phyloP scores from a whole-genome alignment of 495 filamentous ascomycete species.

The Daldinia loculata region DNA sequence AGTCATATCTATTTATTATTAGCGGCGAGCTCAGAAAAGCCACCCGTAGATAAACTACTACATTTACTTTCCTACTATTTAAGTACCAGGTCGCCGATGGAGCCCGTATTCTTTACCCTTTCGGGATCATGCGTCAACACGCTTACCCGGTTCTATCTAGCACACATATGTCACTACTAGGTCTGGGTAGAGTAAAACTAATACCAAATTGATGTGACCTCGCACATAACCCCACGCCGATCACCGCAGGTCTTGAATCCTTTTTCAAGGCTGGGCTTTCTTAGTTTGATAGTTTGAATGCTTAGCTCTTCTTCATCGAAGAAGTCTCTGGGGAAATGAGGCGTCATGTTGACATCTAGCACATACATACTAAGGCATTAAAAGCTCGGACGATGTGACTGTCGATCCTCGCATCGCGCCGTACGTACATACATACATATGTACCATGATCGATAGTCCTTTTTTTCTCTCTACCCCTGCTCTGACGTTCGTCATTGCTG shows the following conservation, averaged over 20 bases:
- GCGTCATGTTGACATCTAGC: constrained; percentile 39
- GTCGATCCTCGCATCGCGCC: constrained; percentile 44
- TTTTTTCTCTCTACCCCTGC: constrained; percentile 24
- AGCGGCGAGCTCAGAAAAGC: background rate
- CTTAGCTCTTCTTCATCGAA: constrained; percentile 25
- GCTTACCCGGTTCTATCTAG: constrained; percentile 44
- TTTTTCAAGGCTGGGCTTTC: constrained; percentile 12
- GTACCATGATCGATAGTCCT: constrained; percentile 44
- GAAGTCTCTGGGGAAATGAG: constrained; percentile 41
- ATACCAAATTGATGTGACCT: constrained; percentile 41
- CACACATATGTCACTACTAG: constrained; percentile 37
- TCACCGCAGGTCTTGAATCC: constrained; percentile 41
- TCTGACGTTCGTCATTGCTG: constrained; percentile 41
- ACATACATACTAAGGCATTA: constrained; percentile 33
- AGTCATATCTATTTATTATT: constrained; percentile 1
- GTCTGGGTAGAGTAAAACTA: constrained; percentile 36
- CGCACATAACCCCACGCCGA: constrained; percentile 40
- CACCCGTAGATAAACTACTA: constrained; percentile 24
- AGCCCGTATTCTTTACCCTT: constrained; percentile 33
- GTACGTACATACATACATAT: constrained; percentile 22
- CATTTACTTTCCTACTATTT: constrained; percentile 15
- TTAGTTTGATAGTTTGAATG: constrained; percentile 37
- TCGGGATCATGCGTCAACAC: constrained; percentile 39
- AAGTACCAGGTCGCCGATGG: constrained; percentile 37
- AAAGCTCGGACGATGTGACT: constrained; percentile 45